Conservation (phyloP, 306 rosid species). For the Pueraria montana region DNA sequence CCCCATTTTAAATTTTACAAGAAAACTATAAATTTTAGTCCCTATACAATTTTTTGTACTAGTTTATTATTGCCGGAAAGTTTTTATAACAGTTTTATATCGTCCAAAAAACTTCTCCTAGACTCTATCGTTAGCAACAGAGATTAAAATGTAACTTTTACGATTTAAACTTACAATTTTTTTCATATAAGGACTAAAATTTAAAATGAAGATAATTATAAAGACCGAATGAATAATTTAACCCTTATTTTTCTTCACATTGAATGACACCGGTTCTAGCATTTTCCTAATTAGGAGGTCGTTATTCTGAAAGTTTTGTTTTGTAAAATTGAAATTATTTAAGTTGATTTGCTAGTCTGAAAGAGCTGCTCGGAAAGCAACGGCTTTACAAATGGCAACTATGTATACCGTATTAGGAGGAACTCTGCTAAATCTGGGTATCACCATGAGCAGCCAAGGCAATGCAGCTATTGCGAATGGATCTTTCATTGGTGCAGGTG, state of each 20-base stretch:
- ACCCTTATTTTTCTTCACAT: background rate
- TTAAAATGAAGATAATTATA: too few species aligned
- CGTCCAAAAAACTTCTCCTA: background rate
- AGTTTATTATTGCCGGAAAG: too few species aligned
- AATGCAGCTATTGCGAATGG: slow-evolving; percentile 68
- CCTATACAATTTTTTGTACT: too few species aligned
- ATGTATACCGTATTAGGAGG: slow-evolving; percentile 80
- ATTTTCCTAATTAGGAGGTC: background rate
- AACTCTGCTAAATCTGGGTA: slow-evolving; percentile 76
- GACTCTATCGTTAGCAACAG: background rate
- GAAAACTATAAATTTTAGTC: too few species aligned
- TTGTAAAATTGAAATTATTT: slow-evolving; percentile 4
- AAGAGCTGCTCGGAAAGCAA: slow-evolving; percentile 84
- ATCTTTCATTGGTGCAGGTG: slow-evolving; percentile 83
- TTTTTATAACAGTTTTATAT: too few species aligned
- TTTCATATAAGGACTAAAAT: too few species aligned
- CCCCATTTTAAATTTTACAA: too few species aligned
- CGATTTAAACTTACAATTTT: too few species aligned
- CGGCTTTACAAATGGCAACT: slow-evolving; percentile 79
- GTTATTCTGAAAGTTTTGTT: background rate
- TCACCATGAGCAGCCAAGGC: slow-evolving; percentile 75
- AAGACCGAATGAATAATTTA: too few species aligned
- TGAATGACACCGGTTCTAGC: background rate
- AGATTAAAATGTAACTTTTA: too few species aligned
- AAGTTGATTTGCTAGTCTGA: slow-evolving; percentile 64